Evolutionary conservation across 148 eudicot species (phyloP), one percentile per base, ranked within the genome.

Genomic region (Bassia scoparia): DNA sequence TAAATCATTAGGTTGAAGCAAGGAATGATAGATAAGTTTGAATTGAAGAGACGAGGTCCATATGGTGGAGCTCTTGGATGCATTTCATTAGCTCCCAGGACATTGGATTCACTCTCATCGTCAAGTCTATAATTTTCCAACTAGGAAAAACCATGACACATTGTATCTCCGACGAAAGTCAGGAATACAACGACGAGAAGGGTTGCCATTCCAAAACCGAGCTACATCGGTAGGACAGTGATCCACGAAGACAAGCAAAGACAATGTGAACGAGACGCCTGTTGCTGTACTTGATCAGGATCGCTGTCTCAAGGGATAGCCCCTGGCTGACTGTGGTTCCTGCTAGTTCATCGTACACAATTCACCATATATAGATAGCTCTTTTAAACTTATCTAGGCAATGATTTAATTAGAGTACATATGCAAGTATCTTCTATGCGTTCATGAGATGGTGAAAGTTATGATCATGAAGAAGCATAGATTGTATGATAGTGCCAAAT

Each of bases 91-190:
- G n/a, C 77, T 11, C 97, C 1, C 93, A 97, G 34, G 91, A 95
- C 71, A 88, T 95, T 97, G 89, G 89, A 72, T 83, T 95, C 35
- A 92, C 96, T 50, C 83, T 89, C 52, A 86, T 96, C 23, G 67
- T 89, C 63, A 87, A 86, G 75, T 91, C 98, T n/a, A 89, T 95
- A 16, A 93, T 88, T 95, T 95, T 82, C 96, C 97, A 17, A 87
- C 92, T 33, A 75, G 72, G 11, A 75, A 72, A 15, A 83, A 85
- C 6, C 58, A 86, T 30, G 89, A 91, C 78, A 87, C 91, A 0
- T 80, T 88, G 88, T 86, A 82, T 68, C n/a, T 84, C 87, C 1
- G 88, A 86, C 88, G 72, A 77, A 69, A 84, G 87, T 72, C 52
- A 44, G 11, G 56, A 52, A 2, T 80, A 78, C 38, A 84, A 33